A percentile compares a stretch with the other conserved stretches of the same genome.
These are phyloP conservation scores for Boechera divaricarpa DNA, from an alignment of 345 rosid species.

Conservation along the genomic window DNA sequence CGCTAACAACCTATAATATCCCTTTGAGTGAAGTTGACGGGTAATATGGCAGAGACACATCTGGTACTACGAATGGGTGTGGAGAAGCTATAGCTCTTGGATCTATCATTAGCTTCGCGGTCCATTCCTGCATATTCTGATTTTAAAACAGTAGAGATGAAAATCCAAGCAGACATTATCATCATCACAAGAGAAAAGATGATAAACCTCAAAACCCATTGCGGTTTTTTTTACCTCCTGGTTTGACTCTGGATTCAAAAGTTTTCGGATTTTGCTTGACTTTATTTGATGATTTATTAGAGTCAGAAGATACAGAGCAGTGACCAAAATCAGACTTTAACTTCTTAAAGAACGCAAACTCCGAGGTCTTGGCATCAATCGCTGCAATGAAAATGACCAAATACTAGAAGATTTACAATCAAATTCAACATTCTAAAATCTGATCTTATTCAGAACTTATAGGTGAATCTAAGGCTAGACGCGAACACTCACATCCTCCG, in stretches of 20 bases:
- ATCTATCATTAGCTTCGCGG: slow-evolving; percentile 13
- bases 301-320: slow-evolving; percentile 28
- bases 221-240: slow-evolving; percentile 39
- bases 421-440: slow-evolving; percentile 13
- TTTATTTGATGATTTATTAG: slow-evolving; percentile 24
- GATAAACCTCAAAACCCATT: not conserved
- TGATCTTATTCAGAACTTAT: not conserved
- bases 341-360: slow-evolving; percentile 77
- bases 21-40: slow-evolving; percentile 32
- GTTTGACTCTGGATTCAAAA: slow-evolving; percentile 30
- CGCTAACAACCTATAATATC: slow-evolving; percentile 3
- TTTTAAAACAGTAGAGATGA: slow-evolving; percentile 1
- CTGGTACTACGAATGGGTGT: slow-evolving; percentile 38
- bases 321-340: slow-evolving; percentile 53
- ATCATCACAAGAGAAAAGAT: slow-evolving; percentile 2
- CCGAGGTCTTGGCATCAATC: slow-evolving; percentile 71
- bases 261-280: slow-evolving; percentile 30
- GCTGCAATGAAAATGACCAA: slow-evolving; percentile 54
- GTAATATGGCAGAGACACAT: slow-evolving; percentile 18
- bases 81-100: slow-evolving; percentile 38
- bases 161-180: slow-evolving; percentile 16
- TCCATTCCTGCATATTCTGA: slow-evolving; percentile 48
- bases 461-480: not conserved
- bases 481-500: slow-evolving; percentile 23
- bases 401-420: not conserved